phyloP scores from a whole-genome alignment of 2,329 filamentous ascomycete species.

The Aspergillus calidoustus region DNA sequence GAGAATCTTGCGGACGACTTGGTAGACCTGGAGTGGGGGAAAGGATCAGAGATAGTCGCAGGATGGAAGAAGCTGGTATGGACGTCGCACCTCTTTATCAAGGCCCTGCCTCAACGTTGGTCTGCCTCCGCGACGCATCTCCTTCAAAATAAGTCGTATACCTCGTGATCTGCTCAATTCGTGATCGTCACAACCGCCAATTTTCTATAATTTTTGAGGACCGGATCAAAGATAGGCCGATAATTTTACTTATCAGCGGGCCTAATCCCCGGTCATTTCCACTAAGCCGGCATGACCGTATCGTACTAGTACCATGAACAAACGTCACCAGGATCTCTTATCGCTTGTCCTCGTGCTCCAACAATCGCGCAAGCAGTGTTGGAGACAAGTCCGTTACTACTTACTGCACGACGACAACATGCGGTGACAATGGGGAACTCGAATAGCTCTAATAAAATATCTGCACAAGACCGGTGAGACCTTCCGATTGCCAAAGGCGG shows the following conservation, averaged over 20 bases:
- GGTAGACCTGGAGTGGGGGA: conserved; percentile 63
- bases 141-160: conserved; percentile 9
- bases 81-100: conserved; percentile 62
- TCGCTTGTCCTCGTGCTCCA: conserved; percentile 4
- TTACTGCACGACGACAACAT: conserved; percentile 27
- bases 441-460: conserved; percentile 67
- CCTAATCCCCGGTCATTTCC: background rate
- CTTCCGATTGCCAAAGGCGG: background rate
- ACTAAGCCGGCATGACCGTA: background rate
- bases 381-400: conserved; percentile 3
- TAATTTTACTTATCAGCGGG: background rate
- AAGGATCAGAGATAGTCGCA: conserved; percentile 14
- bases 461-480: conserved; percentile 81
- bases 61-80: background rate
- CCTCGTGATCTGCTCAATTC: conserved; percentile 3
- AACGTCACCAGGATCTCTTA: conserved; percentile 11
- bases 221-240: conserved; percentile 25
- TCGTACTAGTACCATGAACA: background rate
- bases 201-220: conserved; percentile 27
- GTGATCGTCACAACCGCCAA: background rate
- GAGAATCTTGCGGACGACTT: conserved; percentile 76
- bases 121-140: conserved; percentile 50
- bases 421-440: conserved; percentile 65
- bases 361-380: background rate
- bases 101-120: conserved; percentile 59